A percentile compares a stretch with the other conserved stretches of the same genome.
phyloP scores from a whole-genome alignment of 2,329 filamentous ascomycete species.

The Aspergillus tamarii region DNA sequence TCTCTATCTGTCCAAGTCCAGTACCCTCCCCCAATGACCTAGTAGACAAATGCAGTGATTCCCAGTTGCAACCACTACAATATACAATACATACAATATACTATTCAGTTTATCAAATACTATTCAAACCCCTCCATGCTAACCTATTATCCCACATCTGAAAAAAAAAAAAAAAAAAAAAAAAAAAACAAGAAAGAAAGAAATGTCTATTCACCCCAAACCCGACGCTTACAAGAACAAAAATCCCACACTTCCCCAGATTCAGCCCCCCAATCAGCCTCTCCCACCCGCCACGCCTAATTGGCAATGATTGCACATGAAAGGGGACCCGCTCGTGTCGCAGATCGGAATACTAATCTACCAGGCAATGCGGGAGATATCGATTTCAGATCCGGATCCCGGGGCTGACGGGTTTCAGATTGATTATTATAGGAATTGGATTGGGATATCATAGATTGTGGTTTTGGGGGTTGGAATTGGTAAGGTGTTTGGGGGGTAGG shows the following conservation, averaged over 20 bases:
- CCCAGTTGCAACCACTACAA: background rate
- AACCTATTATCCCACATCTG: too few relatives aligned
- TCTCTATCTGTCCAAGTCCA: constrained; percentile 5
- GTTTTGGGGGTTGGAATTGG: background rate
- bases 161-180: too few relatives aligned
- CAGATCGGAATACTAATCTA: background rate
- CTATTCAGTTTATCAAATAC: too few relatives aligned
- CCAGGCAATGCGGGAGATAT: background rate
- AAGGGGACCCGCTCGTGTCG: background rate
- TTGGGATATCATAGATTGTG: background rate
- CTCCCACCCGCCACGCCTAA: background rate
- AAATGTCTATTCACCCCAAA: too few relatives aligned
- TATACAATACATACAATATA: too few relatives aligned
- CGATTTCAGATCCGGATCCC: background rate
- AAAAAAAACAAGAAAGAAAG: too few relatives aligned
- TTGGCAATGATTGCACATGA: background rate
- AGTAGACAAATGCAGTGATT: background rate
- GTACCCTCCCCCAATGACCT: background rate
- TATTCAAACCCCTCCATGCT: too few relatives aligned
- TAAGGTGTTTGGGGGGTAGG: background rate
- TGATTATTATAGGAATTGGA: background rate
- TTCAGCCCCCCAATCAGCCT: background rate
- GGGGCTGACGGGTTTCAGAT: background rate
- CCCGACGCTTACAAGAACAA: too few relatives aligned
- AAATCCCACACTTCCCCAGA: background rate